Conservation (phyloP, 352 stramenopile species). For the Globisporangium radiosum region DNA sequence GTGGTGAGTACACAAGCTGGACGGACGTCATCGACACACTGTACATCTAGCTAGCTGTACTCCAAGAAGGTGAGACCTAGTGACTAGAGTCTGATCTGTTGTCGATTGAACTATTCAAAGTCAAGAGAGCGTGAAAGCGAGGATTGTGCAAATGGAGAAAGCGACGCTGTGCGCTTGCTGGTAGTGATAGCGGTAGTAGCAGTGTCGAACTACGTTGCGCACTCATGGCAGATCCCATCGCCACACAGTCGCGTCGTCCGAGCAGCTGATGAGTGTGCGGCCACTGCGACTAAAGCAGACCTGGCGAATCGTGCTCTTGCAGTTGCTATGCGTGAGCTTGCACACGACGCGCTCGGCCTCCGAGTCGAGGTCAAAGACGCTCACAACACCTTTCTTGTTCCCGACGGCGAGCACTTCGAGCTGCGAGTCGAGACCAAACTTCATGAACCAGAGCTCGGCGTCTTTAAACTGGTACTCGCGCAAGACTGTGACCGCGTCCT, state of each 20-base stretch:
- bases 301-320: constrained; percentile 75
- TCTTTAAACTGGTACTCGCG: constrained; percentile 82
- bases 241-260: constrained; percentile 69
- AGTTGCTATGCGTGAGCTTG: constrained; percentile 68
- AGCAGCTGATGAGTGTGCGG: constrained; percentile 64
- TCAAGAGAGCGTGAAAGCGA: too few relatives aligned
- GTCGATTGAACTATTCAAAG: too few relatives aligned
- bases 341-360: constrained; percentile 59
- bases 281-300: constrained; percentile 73
- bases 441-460: constrained; percentile 84
- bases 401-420: constrained; percentile 73
- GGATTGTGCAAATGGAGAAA: too few relatives aligned
- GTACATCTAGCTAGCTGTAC: too few relatives aligned
- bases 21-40: too few relatives aligned
- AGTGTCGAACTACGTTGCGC: neutral
- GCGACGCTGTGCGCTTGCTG: too few relatives aligned
- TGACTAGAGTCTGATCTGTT: too few relatives aligned
- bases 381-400: constrained; percentile 79
- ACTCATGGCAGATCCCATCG: constrained; percentile 53
- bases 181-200: too few relatives aligned
- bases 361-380: constrained; percentile 72
- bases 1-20: too few relatives aligned
- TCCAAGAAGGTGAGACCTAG: too few relatives aligned
- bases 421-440: constrained; percentile 71
- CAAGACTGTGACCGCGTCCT: constrained; percentile 74